These are phyloP conservation scores for Eucalyptus fibrosa DNA, from an alignment of 345 rosid genomes.

Conservation along the genomic window DNA sequence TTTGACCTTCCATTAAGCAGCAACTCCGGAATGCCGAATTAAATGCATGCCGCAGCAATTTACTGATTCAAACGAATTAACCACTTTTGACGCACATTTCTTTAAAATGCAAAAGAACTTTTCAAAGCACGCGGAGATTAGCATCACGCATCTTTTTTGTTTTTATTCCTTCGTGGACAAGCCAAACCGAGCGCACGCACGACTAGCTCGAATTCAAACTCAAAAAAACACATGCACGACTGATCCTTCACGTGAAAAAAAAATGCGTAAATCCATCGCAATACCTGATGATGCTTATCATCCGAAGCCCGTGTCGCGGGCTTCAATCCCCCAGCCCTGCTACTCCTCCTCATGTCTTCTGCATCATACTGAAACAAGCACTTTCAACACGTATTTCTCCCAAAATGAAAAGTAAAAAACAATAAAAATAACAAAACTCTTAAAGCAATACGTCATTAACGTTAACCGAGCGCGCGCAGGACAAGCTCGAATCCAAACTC, in stretches of 20 bases:
- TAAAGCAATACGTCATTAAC: no score
- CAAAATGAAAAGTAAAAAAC: no score
- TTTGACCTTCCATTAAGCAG: background rate
- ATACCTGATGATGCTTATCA: conserved; percentile 53
- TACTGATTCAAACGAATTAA: background rate
- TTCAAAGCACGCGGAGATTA: background rate
- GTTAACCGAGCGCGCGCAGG: no score
- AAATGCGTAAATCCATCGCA: background rate
- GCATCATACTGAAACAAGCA: background rate
- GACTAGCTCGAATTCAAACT: background rate
- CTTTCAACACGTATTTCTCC: background rate
- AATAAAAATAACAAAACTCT: no score
- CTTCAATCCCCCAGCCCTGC: background rate
- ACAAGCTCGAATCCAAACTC: no score
- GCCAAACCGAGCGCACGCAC: background rate
- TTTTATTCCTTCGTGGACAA: background rate
- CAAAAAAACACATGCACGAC: background rate
- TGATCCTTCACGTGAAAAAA: background rate
- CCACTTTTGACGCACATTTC: background rate
- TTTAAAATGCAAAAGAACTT: background rate
- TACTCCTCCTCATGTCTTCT: background rate
- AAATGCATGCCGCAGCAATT: background rate
- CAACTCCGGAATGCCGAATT: background rate
- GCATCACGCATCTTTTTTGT: background rate
- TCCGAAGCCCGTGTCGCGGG: conserved; percentile 51